Percentiles rank a stretch among this genome's conserved stretches.
These are phyloP conservation scores for Eutrema heterophyllum DNA, from an alignment of 345 rosid genomes.

Conservation along the genomic window DNA sequence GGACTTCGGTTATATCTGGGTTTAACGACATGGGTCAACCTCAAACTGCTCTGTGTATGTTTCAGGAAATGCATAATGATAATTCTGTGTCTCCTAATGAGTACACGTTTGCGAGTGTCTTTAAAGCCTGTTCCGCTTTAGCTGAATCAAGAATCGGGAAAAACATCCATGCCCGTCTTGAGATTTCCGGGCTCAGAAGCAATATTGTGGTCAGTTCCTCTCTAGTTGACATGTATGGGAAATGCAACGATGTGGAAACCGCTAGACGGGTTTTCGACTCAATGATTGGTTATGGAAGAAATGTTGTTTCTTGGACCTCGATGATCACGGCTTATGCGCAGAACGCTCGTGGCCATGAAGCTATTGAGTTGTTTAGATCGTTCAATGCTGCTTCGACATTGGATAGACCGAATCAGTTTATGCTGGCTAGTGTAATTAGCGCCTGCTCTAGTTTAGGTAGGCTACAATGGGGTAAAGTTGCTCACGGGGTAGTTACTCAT, in stretches of 20 bases:
- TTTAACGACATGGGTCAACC: slow-evolving; percentile 31
- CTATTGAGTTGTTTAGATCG: slow-evolving; percentile 51
- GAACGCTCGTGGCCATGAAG: slow-evolving; percentile 65
- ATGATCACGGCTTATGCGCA: slow-evolving; percentile 67
- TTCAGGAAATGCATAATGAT: slow-evolving; percentile 33
- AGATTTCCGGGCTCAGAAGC: slow-evolving; percentile 38
- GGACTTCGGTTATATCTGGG: slow-evolving; percentile 64
- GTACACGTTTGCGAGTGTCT: slow-evolving; percentile 53
- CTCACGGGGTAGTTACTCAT: slow-evolving; percentile 61
- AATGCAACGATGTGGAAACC: slow-evolving; percentile 62
- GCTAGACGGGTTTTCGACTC: slow-evolving; percentile 64
- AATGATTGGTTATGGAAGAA: slow-evolving; percentile 42
- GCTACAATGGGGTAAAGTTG: slow-evolving; percentile 49
- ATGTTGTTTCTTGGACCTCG: slow-evolving; percentile 77
- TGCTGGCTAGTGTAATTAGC: slow-evolving; percentile 64
- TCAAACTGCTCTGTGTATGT: slow-evolving; percentile 37
- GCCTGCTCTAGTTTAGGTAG: slow-evolving; percentile 72
- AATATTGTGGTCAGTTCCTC: slow-evolving; percentile 68
- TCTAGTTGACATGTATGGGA: slow-evolving; percentile 85
- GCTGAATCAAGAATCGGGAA: slow-evolving; percentile 45
- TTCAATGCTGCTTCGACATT: slow-evolving; percentile 20
- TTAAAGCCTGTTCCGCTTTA: slow-evolving; percentile 56
- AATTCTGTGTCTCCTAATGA: slow-evolving; percentile 48
- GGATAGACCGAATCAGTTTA: slow-evolving; percentile 50
- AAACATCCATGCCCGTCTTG: slow-evolving; percentile 52